Percentiles rank a stretch among this genome's conserved stretches.
Conservation (phyloP, 176 grass and related monocot genomes). For the Zoysia japonica region DNA sequence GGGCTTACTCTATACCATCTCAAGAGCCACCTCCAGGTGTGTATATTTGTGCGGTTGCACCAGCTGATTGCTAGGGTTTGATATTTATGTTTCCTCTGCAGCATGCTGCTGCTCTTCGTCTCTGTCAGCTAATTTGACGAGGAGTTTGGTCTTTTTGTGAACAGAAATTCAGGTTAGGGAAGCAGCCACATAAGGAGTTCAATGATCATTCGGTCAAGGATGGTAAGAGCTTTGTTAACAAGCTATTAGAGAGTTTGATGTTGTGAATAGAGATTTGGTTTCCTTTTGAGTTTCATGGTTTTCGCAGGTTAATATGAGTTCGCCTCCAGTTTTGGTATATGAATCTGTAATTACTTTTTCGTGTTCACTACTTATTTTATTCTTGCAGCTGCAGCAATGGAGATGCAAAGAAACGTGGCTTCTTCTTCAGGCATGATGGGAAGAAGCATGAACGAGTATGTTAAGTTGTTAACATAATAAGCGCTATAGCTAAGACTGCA, state of each 20-base stretch:
- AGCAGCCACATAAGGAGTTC: slow-evolving; percentile 97
- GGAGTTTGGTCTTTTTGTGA: slow-evolving; percentile 6
- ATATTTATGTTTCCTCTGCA: background rate
- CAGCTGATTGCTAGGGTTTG: slow-evolving; percentile 49
- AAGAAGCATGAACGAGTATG: slow-evolving; percentile 86
- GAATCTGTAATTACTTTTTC: background rate
- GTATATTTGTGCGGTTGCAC: slow-evolving; percentile 15
- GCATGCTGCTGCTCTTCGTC: background rate
- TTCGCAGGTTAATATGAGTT: background rate
- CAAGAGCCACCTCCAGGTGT: slow-evolving; percentile 98
- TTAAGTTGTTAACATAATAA: background rate
- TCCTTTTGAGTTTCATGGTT: background rate
- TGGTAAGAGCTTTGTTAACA: slow-evolving; percentile 41
- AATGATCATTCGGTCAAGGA: slow-evolving; percentile 87
- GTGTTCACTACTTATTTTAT: background rate
- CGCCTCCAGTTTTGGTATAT: background rate
- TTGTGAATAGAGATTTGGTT: background rate
- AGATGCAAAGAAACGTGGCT: slow-evolving; percentile 76
- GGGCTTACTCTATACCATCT: slow-evolving; percentile 98
- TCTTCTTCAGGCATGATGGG: slow-evolving; percentile 87
- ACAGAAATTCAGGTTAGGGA: slow-evolving; percentile 95
- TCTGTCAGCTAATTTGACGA: slow-evolving; percentile 21
- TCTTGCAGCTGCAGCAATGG: slow-evolving; percentile 48
- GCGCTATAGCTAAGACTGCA: background rate
- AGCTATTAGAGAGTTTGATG: background rate